Evolutionary conservation across 768 basidiomycete species (phyloP).

Genomic region (Epithele typhae): DNA sequence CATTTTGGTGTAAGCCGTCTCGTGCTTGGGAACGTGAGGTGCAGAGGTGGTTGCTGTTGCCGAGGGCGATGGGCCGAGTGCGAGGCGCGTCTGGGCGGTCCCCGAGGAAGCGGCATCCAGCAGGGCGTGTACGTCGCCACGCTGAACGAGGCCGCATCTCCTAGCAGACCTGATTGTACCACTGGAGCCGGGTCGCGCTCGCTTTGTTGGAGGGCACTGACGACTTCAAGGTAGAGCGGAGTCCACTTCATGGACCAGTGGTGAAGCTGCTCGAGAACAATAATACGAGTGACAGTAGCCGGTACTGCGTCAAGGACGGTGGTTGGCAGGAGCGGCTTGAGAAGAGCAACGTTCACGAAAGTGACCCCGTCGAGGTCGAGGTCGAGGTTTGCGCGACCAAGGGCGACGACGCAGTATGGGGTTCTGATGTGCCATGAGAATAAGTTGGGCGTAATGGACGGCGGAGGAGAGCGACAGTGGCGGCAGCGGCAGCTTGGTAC

Average conservation of each 20-base stretch:
- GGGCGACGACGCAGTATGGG: constrained; percentile 64
- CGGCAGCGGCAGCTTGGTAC: constrained; percentile 66
- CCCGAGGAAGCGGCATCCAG: constrained; percentile 38
- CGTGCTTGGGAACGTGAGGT: constrained; percentile 83
- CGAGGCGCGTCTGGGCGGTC: constrained; percentile 40
- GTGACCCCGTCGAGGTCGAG: constrained; percentile 52
- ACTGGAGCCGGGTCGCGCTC: constrained; percentile 39
- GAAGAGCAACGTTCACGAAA: constrained; percentile 60
- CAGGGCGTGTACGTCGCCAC: constrained; percentile 48
- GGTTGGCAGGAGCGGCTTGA: constrained; percentile 62
- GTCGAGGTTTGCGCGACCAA: constrained; percentile 49
- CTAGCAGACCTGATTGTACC: constrained; percentile 63
- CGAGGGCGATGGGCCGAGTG: constrained; percentile 39
- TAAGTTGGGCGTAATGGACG: constrained; percentile 56
- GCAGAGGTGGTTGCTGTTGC: constrained; percentile 20
- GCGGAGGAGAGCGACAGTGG: constrained; percentile 58
- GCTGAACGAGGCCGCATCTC: constrained; percentile 37
- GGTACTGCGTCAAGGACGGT: constrained; percentile 59
- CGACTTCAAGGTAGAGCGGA: constrained; percentile 79
- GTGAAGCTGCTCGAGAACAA: constrained; percentile 80
- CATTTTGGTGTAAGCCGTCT: constrained; percentile 87
- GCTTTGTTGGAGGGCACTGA: constrained; percentile 60
- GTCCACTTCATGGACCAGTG: constrained; percentile 83
- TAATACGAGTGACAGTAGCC: constrained; percentile 54
- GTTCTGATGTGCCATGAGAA: constrained; percentile 46